Conservation (phyloP, 116 monocot genomes). For the Posidonia oceanica region DNA sequence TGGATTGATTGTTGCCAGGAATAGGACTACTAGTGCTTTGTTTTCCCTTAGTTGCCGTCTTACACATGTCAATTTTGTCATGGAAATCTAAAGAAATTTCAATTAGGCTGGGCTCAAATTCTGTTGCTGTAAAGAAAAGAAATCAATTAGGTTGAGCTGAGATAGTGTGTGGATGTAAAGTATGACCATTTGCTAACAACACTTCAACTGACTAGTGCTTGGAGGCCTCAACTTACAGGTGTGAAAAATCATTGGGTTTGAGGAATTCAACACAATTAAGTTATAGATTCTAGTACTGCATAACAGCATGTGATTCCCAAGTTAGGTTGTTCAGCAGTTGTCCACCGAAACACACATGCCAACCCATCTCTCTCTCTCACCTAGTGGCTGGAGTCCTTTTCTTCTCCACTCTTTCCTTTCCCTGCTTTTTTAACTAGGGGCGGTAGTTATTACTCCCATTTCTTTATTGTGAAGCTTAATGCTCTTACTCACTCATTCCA, state of each 20-base stretch:
- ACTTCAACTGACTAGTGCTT: too few relatives aligned
- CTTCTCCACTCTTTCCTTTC: not conserved
- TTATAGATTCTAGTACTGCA: not conserved
- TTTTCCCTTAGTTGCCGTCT: too few relatives aligned
- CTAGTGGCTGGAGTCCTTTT: not conserved
- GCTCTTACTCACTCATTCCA: not conserved
- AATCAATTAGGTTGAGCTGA: too few relatives aligned
- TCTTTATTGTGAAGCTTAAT: conserved; percentile 1
- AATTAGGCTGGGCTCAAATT: too few relatives aligned
- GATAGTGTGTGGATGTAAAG: too few relatives aligned
- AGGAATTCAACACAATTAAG: not conserved
- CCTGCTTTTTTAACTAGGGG: not conserved
- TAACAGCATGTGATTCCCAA: not conserved
- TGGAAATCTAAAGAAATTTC: too few relatives aligned
- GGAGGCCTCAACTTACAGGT: too few relatives aligned
- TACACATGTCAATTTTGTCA: too few relatives aligned
- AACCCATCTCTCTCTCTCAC: conserved; percentile 4
- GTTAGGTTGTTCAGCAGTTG: conserved; percentile 6
- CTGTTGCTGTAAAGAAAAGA: too few relatives aligned
- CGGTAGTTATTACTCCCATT: not conserved
- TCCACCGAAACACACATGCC: conserved; percentile 6
- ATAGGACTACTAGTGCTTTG: too few relatives aligned
- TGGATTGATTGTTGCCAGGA: too few relatives aligned
- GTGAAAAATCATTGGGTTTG: not conserved
- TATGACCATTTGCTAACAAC: too few relatives aligned